Percentiles rank a stretch among this genome's conserved stretches.
Evolutionary conservation across 495 filamentous ascomycete genomes (phyloP).

Genomic region (Elaphomyces granulatus): DNA sequence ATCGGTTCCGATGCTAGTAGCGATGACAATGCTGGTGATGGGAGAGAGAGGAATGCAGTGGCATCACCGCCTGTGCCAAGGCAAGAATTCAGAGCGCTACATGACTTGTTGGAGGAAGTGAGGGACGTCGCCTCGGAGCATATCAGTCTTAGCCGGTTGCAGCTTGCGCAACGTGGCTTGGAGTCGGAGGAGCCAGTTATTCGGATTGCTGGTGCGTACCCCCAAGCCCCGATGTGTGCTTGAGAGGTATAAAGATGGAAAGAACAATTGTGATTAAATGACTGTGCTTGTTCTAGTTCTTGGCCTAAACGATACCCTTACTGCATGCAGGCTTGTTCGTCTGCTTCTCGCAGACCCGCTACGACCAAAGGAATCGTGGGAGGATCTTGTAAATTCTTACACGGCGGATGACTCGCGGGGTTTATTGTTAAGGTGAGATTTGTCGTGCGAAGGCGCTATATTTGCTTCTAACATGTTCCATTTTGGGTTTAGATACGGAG

Average conservation of each 20-base stretch:
- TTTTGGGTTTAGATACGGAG: slow-evolving; percentile 36
- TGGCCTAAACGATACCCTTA: slow-evolving; percentile 30
- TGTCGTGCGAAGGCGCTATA: neutral
- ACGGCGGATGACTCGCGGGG: slow-evolving; percentile 32
- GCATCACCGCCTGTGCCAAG: slow-evolving; percentile 7
- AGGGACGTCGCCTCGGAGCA: slow-evolving; percentile 46
- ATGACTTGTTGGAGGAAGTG: slow-evolving; percentile 46
- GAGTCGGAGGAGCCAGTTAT: slow-evolving; percentile 50
- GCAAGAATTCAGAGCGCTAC: slow-evolving; percentile 38
- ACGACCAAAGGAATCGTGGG: slow-evolving; percentile 49
- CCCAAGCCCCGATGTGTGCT: too few species aligned
- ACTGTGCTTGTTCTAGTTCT: slow-evolving; percentile 29
- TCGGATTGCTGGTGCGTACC: slow-evolving; percentile 48
- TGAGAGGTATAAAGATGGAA: too few species aligned
- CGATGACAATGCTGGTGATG: slow-evolving; percentile 10
- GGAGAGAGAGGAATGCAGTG: slow-evolving; percentile 18
- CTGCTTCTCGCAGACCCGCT: slow-evolving; percentile 70
- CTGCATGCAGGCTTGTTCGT: slow-evolving; percentile 47
- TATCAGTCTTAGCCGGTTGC: slow-evolving; percentile 61
- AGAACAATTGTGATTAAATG: neutral
- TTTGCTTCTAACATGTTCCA: neutral
- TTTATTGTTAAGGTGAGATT: slow-evolving; percentile 41
- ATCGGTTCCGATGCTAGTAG: neutral
- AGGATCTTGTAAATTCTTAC: slow-evolving; percentile 43
- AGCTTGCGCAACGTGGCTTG: slow-evolving; percentile 66